phyloP scores from a whole-genome alignment of 495 filamentous ascomycete species.

The Lichina pygmaea region DNA sequence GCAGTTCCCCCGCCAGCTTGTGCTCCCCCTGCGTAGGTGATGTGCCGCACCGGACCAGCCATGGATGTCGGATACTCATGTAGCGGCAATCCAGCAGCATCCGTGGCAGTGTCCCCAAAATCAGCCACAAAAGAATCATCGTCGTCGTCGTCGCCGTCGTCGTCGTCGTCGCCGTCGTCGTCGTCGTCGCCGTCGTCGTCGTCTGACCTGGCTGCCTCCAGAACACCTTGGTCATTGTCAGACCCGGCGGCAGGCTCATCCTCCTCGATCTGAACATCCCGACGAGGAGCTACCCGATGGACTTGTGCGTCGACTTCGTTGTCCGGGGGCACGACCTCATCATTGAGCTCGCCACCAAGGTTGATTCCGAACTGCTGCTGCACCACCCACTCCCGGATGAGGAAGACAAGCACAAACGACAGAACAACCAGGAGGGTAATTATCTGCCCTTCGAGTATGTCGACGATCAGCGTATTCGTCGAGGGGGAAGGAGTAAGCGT shows the following conservation, averaged over 20 bases:
- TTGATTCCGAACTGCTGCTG: slow-evolving; percentile 72
- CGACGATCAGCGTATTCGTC: slow-evolving; percentile 57
- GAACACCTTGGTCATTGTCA: no score
- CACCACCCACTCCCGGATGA: slow-evolving; percentile 94
- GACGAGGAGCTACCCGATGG: no score
- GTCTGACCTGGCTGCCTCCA: no score
- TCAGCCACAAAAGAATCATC: not conserved
- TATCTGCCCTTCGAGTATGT: slow-evolving; percentile 72
- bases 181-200: not conserved
- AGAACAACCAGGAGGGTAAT: slow-evolving; percentile 78
- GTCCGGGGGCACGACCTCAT: not conserved
- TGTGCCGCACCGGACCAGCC: no score
- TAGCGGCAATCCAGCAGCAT: not conserved
- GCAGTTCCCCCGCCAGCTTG: not conserved
- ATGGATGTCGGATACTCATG: no score
- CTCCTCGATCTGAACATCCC: no score
- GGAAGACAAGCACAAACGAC: slow-evolving; percentile 78
- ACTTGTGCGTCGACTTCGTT: no score
- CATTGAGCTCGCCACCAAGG: slow-evolving; percentile 7
- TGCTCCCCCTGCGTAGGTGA: not conserved
- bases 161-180: not conserved
- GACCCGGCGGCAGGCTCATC: no score
- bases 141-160: no score
- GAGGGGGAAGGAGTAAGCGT: slow-evolving; percentile 43
- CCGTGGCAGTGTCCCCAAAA: slow-evolving; percentile 1